Evolutionary conservation across 495 filamentous ascomycete genomes (phyloP), one percentile per base, ranked within the genome.

Genomic region (Astrothelium subdiscretum): DNA sequence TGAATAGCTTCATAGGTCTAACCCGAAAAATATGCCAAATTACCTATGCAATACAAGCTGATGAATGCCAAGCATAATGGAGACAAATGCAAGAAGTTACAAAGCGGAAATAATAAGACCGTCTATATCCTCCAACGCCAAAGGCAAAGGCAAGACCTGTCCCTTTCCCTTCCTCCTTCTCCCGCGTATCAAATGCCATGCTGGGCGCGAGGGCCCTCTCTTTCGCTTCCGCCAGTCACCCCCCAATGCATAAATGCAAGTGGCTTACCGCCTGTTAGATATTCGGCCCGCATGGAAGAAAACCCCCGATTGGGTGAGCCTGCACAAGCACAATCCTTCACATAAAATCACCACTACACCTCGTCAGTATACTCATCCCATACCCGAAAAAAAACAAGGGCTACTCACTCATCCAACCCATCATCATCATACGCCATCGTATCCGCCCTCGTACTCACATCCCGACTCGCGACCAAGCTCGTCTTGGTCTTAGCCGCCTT

Each of bases 401-500:
- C n/a, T 1, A 83, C 89, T 83, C 78, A 87, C 80, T 90, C 91
- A 77, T 85, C 90, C 68, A 89, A 88, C 43, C 80, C 85, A 58
- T 86, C 84, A 32, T 86, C 84, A 32, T 87, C 89, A 73, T 97
- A 96, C 58, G 81, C 71, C 32, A 78, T 84, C 22, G 80, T 81
- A 74, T 97, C 92, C 26, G 85, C 80, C 60, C 77, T 83, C 63
- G 71, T 74, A 57, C 78, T 74, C 6, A 80, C 79, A 66, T 91
- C 86, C 44, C 88, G 77, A 63, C 76, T 82, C 3, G 90, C 83
- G 12, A 86, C 85, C 32, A 99, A 78, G 20, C 83, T 85, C 43
- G 88, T 81, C 85, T 99, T 99, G 18, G 88, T 92, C 84, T 96
- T 96, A 44, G 87, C 87, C 11, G 89, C 89, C 81, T 97, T 97